Conservation (phyloP, 352 stramenopile genomes). For the Phytopythium litorale region DNA sequence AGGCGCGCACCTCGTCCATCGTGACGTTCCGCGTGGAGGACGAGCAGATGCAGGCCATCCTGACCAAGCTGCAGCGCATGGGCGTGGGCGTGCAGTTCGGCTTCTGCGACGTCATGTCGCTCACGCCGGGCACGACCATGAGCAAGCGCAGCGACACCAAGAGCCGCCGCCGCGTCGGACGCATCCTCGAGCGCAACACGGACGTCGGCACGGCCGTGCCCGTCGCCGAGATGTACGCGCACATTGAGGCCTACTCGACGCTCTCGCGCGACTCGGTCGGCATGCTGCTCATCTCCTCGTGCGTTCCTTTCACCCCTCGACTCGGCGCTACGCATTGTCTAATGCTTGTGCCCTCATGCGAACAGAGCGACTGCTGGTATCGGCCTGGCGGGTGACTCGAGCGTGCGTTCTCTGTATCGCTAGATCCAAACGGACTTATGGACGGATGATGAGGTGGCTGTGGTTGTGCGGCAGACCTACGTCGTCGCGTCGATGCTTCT, state of each 20-base stretch:
- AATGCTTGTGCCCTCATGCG: background rate
- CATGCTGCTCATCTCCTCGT: constrained; percentile 88
- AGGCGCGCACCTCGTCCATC: constrained; percentile 82
- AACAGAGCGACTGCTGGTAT: constrained; percentile 74
- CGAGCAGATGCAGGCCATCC: constrained; percentile 78
- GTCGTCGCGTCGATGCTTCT: constrained; percentile 88
- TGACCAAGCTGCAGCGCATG: constrained; percentile 80
- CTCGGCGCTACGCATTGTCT: background rate
- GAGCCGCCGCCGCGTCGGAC: constrained; percentile 53
- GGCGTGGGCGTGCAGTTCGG: constrained; percentile 82
- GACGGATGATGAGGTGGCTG: background rate
- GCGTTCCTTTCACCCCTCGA: constrained; percentile 1
- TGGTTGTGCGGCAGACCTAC: constrained; percentile 47
- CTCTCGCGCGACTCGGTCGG: constrained; percentile 77
- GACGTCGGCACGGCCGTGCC: constrained; percentile 79
- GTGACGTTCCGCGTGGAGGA: constrained; percentile 85
- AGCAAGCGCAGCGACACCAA: constrained; percentile 40
- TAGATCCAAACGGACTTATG: background rate
- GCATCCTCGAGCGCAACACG: constrained; percentile 73
- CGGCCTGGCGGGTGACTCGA: constrained; percentile 69
- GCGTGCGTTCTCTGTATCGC: constrained; percentile 18
- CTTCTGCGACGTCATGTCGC: constrained; percentile 88
- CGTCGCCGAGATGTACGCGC: constrained; percentile 86
- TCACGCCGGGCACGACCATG: constrained; percentile 80
- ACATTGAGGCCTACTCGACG: constrained; percentile 80